Evolutionary conservation across 805 yeast species (phyloP).

Genomic region (Saccharomycopsis babjevae): DNA sequence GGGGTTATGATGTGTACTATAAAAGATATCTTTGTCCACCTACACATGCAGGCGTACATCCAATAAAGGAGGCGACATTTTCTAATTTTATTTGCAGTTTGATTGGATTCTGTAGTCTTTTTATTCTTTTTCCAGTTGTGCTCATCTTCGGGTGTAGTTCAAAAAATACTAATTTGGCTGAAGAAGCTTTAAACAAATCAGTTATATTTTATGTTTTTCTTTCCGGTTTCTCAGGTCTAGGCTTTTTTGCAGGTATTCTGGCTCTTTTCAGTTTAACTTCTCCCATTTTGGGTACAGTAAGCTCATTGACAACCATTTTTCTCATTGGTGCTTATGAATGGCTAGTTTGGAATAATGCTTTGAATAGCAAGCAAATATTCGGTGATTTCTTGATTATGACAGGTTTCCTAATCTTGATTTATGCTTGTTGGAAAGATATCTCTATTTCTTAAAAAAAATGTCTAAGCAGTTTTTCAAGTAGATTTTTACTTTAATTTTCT

Average conservation of each 20-base stretch:
- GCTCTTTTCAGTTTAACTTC: conserved; percentile 75
- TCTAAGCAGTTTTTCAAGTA: not conserved
- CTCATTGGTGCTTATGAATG: conserved; percentile 73
- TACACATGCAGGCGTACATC: conserved; percentile 23
- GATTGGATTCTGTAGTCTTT: conserved; percentile 49
- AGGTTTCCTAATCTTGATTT: conserved; percentile 58
- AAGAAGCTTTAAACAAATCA: conserved; percentile 19
- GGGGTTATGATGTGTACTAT: conserved; percentile 76
- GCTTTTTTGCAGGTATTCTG: conserved; percentile 62
- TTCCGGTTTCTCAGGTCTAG: conserved; percentile 52
- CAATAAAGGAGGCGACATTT: conserved; percentile 68
- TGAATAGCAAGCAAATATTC: conserved; percentile 45
- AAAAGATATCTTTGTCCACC: conserved; percentile 63
- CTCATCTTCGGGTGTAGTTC: conserved; percentile 22
- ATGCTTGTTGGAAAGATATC: conserved; percentile 10
- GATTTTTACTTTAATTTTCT: not conserved
- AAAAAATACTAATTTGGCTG: conserved; percentile 36
- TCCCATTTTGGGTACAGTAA: conserved; percentile 68
- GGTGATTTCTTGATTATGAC: conserved; percentile 63
- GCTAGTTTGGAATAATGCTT: conserved; percentile 47
- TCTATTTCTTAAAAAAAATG: not conserved
- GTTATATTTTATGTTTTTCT: conserved; percentile 36
- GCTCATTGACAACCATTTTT: conserved; percentile 65
- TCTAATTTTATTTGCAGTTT: conserved; percentile 66
- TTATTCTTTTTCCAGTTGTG: conserved; percentile 19